Base-by-base conservation (phyloP, 2,329 filamentous ascomycete species). In the Dothistroma pini region DNA sequence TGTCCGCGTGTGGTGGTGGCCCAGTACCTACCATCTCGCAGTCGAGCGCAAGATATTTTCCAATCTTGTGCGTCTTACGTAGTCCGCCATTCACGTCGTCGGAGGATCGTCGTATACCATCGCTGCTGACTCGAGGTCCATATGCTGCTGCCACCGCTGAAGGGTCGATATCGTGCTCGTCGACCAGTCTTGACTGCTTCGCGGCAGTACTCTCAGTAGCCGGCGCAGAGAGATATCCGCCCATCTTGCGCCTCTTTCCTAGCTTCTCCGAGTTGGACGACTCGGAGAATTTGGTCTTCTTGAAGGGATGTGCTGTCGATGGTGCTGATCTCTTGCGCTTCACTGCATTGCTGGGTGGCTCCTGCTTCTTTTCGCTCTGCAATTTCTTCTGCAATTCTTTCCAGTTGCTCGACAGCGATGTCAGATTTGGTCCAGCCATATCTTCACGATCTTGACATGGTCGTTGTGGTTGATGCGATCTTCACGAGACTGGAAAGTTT, bases 21-120 rank as follows among this genome's bases (percentile, higher is more conserved):
- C 89, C 90, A 12, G 96, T 86, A 53, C 93, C 95, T 29, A 99
- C 95, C 95, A 99, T 99, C 78, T 99, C 95, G 76, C 95, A 99
- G 79, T 99, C 95, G 52, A 99, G 85, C 21, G 90, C 89, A 48
- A 99, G 79, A 74, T 96, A 99, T 81, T 95, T 96, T 56, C 93
- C 95, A 21, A 93, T 79, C 57, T 91, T 85, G 38, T 89, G 77
- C 6, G 82, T 84, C 25, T 79, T 75, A 64, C 72, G 68, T 1
- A 78, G 70, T 58, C 79, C 78, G 64, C 75, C 74, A 64, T 81
- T 81, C 53, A 76, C 68, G 66, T 77, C 67, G 11, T 82, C 81
- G 3, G 51, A 56, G 38, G 85, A 77, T 50, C 82, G 79, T 76
- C 90, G 16, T 84, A 84, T 70, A 86, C 82, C 35, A 84, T 82